Evolutionary conservation across 305 asterid genomes (phyloP), one percentile per base, ranked within the genome.

Genomic region (Petunia hybrid): DNA sequence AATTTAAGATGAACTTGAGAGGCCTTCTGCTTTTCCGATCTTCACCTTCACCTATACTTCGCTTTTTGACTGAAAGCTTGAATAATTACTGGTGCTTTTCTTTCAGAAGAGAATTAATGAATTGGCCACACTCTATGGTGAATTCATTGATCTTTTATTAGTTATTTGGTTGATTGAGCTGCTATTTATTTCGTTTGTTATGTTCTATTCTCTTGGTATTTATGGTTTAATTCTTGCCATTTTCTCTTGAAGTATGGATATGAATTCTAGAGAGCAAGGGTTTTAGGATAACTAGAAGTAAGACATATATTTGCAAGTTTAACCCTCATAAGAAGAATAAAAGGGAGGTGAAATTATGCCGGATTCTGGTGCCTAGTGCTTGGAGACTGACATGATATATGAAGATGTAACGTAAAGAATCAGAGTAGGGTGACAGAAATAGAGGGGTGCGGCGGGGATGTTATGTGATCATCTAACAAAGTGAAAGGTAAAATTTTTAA

Each of bases 101-200:
- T 73, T 71, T 31, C 16, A 3, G 77, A 71, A 71, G 77, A 69
- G 76, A 56, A 69, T 69, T 8, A 16, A 5, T 43, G 76, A 46
- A 31, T 71, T 71, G 61, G 36, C 77, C 43, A 46, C 31, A 71
- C 46, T 36, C 9, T 53, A 9, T 53, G 57, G 57, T 53, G 5
- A 53, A 53, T 53, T 53, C 12, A n/a, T 9, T 53, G 57, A 9
- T 10, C 12, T 53, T n/a, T 10, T 10, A 53, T 53, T 10, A 53
- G 9, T n/a, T 53, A 13, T 10, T 14, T 12, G n/a, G 14, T 53
- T 53, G 57, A n/a, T 53, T 53, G 57, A 53, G 57, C 57, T 53
- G 9, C 57, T 51, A 14, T 51, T 13, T 51, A 51, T 51, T 51
- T 10, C 12, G 57, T 51, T 22, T 13, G 3, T 51, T 51, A 14